Evolutionary conservation across 2,329 filamentous ascomycete species (phyloP).

Genomic region (Diplodia mutila): DNA sequence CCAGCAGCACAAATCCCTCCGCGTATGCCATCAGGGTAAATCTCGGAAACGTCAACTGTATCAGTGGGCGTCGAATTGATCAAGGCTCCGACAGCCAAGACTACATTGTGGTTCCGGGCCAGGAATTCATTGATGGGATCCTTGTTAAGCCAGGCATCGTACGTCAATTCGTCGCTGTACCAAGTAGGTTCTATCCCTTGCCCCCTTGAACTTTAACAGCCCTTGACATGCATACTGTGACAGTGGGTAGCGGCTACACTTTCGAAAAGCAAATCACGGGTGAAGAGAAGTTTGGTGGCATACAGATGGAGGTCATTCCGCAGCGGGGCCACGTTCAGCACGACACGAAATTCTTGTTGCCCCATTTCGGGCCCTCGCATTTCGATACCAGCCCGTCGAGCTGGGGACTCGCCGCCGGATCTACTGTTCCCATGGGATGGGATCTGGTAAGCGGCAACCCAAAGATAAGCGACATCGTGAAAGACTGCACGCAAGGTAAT

Average conservation of each 20-base stretch:
- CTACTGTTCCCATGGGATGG: too few species aligned
- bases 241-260: neutral
- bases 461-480: too few species aligned
- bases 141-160: neutral
- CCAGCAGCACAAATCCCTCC: too few species aligned
- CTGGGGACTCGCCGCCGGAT: too few species aligned
- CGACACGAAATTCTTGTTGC: too few species aligned
- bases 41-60: neutral
- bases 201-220: too few species aligned
- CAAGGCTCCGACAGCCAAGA: neutral
- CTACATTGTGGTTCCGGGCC: neutral
- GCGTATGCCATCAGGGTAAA: neutral
- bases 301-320: neutral
- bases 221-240: too few species aligned
- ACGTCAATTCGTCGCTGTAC: neutral
- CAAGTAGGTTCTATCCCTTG: neutral
- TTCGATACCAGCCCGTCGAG: too few species aligned
- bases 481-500: too few species aligned
- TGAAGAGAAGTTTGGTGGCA: neutral
- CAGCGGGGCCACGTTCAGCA: neutral
- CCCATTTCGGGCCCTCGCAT: too few species aligned
- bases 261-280: neutral
- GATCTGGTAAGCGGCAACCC: too few species aligned
- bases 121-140: neutral
- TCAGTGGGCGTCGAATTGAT: neutral